phyloP scores from a whole-genome alignment of 2,329 filamentous ascomycete genomes.

The Claviceps lovelessii region DNA sequence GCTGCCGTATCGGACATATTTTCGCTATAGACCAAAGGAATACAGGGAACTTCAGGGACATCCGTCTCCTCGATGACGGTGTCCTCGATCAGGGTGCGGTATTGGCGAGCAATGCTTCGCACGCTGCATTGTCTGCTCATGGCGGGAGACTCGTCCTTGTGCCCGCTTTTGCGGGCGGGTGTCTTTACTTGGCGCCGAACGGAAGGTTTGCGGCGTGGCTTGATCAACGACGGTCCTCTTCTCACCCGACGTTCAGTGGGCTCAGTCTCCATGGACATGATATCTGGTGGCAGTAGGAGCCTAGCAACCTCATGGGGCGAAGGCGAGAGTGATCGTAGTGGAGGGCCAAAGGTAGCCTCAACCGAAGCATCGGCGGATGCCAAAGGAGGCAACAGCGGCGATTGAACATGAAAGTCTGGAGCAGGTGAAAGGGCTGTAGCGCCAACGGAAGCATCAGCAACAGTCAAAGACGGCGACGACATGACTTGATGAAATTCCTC shows the following conservation, averaged over 20 bases:
- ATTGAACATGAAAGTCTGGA: not conserved
- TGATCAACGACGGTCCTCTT: constrained; percentile 3
- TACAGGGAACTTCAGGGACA: constrained; percentile 18
- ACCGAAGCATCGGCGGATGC: not conserved
- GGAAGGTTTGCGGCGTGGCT: not conserved
- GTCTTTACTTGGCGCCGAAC: constrained; percentile 32
- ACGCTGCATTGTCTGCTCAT: constrained; percentile 26
- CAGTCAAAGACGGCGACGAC: not conserved
- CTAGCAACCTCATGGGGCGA: not conserved
- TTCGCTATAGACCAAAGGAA: constrained; percentile 13
- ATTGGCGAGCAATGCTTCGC: constrained; percentile 37
- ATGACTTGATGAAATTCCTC: not conserved
- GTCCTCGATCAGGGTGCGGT: constrained; percentile 30
- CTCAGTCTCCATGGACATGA: constrained; percentile 1
- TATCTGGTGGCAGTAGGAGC: not conserved
- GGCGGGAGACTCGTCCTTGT: constrained; percentile 26
- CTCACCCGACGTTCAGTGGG: not conserved
- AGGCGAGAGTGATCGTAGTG: not conserved
- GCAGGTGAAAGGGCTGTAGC: not conserved
- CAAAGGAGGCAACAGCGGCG: not conserved
- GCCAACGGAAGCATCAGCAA: not conserved
- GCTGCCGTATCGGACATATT: not conserved
- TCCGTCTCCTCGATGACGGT: constrained; percentile 6
- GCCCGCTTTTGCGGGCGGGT: constrained; percentile 34
- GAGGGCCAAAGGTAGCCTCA: not conserved